Conservation (phyloP, 805 yeast genomes). For the Candida railenensis region DNA sequence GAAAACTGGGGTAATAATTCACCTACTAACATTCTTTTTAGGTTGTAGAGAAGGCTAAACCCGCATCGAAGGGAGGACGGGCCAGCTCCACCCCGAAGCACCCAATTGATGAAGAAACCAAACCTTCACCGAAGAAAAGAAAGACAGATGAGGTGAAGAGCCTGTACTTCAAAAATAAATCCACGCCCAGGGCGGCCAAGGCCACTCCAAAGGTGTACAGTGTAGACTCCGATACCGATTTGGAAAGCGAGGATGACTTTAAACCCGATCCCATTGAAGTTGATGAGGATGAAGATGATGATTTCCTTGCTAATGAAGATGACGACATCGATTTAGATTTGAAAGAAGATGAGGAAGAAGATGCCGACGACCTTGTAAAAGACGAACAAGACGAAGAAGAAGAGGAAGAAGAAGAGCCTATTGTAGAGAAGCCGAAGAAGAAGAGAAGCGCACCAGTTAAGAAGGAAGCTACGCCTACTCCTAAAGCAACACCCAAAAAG, state of each 20-base stretch:
- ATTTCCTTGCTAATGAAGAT: too few relatives aligned
- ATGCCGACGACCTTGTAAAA: conserved; percentile 6
- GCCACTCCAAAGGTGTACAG: conserved; percentile 4
- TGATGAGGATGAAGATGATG: conserved; percentile 9
- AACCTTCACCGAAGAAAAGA: conserved; percentile 1
- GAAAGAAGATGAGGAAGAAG: conserved; percentile 12
- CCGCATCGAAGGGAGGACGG: background rate
- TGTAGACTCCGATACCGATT: conserved; percentile 8
- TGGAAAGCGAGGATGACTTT: conserved; percentile 23
- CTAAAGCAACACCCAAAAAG: conserved; percentile 8
- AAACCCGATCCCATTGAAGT: conserved; percentile 16
- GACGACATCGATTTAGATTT: conserved; percentile 5
- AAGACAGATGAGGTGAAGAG: background rate
- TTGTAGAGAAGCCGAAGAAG: conserved; percentile 6
- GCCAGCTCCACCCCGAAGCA: background rate
- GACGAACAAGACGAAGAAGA: conserved; percentile 4
- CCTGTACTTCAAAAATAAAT: background rate
- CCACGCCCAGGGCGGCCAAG: background rate
- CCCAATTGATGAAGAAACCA: conserved; percentile 1
- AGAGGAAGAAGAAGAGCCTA: background rate
- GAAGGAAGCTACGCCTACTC: conserved; percentile 7
- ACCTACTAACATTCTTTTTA: background rate
- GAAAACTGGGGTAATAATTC: too few relatives aligned
- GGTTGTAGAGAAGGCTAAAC: background rate
- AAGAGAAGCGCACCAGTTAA: too few relatives aligned